Base-by-base conservation (phyloP, 2,329 filamentous ascomycete species). In the Septoria petroselini region DNA sequence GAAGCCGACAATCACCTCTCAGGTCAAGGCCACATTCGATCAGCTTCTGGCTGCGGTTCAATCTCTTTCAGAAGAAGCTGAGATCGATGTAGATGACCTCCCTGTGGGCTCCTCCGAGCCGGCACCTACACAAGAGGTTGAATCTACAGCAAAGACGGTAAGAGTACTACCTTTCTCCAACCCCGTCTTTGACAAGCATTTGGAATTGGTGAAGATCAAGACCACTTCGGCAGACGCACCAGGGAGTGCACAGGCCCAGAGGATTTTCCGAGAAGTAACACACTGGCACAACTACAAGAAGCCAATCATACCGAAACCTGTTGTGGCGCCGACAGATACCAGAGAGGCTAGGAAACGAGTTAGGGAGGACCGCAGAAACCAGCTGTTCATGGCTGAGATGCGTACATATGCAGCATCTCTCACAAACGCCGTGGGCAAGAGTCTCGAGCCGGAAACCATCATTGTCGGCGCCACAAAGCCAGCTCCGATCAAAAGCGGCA, bases 361-460 rank as follows among this genome's bases (percentile, higher is more conserved):
- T 45, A 71, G 63, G 52, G 70, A 73, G 5, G 67, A 65, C 44
- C 75, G 70, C 54, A 71, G 70, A 45, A 82, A 84, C 37, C 84
- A 89, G 59, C 74, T 72, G 43, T 82, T 81, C 61, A 85, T 86
- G 78, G 76, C 78, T 1, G 82, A 86, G 51, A 85, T 85, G 68
- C 75, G 76, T 21, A 73, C 76, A 1, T 90, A 89, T 63, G 83
- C 86, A 1, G 83, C 82, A 9, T 87, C 83, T 65, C 71, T 89
- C 39, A 86, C 83, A 0, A 84, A 82, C 49, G 73, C 80, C 0
- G 72, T 76, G 1, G 84, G 83, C 2, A 85, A 82, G 55, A 71
- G 71, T 2, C 73, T 88, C 4, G 74, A 84, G 18, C 83, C 83
- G 0, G 83, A 88, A 62, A 79, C 73, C 3, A 78, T 88, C 41